A percentile compares a stretch with the other conserved stretches of the same genome.
phyloP scores from a whole-genome alignment of 352 stramenopile genomes.

The Blastocystis sp. region DNA sequence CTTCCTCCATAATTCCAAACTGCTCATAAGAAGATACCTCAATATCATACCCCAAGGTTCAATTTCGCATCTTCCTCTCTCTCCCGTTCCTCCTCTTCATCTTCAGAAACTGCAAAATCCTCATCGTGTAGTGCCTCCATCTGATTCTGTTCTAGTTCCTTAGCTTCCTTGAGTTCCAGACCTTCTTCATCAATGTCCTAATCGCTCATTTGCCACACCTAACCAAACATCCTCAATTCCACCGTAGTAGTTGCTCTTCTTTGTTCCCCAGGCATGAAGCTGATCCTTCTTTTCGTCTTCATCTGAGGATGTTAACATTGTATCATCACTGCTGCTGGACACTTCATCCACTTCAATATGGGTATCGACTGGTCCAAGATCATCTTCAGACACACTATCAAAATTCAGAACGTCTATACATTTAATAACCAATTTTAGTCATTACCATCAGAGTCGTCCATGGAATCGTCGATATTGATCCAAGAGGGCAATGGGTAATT shows the following conservation, averaged over 20 bases:
- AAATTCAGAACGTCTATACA: constrained; percentile 12
- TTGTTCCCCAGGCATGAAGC: constrained; percentile 26
- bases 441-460: constrained; percentile 15
- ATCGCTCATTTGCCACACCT: background rate
- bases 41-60: constrained; percentile 26
- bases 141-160: constrained; percentile 37
- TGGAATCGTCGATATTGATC: constrained; percentile 3
- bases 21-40: background rate
- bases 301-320: background rate
- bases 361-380: background rate
- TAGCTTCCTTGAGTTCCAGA: constrained; percentile 48
- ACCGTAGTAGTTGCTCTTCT: constrained; percentile 52
- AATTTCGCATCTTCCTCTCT: constrained; percentile 39
- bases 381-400: constrained; percentile 31
- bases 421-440: background rate
- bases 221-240: background rate
- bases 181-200: constrained; percentile 54
- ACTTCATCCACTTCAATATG: constrained; percentile 26
- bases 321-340: constrained; percentile 30
- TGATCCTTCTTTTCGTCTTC: constrained; percentile 3
- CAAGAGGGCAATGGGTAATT: no score
- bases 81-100: constrained; percentile 56
- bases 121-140: constrained; percentile 24
- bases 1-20: constrained; percentile 27
- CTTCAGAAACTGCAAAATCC: constrained; percentile 39